A percentile compares a stretch with the other conserved stretches of the same genome.
phyloP scores from a whole-genome alignment of 345 rosid species.

The Lagerstroemia speciosa region DNA sequence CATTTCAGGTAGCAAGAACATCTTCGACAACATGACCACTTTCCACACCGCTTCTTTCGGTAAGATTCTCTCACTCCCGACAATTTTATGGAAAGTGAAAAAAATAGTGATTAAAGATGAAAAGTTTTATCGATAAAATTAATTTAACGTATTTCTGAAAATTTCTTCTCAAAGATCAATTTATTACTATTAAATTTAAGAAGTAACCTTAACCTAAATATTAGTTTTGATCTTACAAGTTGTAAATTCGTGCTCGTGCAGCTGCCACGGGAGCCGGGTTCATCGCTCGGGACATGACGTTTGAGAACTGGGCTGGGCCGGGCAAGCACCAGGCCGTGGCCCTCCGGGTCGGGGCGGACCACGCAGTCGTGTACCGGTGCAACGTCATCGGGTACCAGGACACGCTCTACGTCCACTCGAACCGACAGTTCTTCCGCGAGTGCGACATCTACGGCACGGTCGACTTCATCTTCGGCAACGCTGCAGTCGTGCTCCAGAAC shows the following conservation, averaged over 20 bases:
- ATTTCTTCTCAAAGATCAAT: no score
- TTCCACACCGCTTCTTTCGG: slow-evolving; percentile 96
- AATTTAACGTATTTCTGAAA: no score
- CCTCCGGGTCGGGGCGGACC: slow-evolving; percentile 88
- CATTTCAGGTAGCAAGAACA: slow-evolving; percentile 59
- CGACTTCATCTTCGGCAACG: slow-evolving; percentile 89
- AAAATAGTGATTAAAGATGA: no score
- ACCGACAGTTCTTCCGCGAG: slow-evolving; percentile 87
- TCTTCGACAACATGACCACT: slow-evolving; percentile 55
- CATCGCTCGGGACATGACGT: slow-evolving; percentile 87
- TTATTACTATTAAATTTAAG: no score
- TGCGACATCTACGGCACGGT: slow-evolving; percentile 86
- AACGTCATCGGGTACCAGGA: slow-evolving; percentile 80
- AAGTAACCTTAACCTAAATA: no score
- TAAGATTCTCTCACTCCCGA: slow-evolving; percentile 12
- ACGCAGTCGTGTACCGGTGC: slow-evolving; percentile 81
- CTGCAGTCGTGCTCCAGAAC: slow-evolving; percentile 84
- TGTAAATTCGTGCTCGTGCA: slow-evolving; percentile 1
- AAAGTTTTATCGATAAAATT: no score
- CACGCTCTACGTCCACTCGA: slow-evolving; percentile 87
- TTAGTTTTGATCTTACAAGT: neutral
- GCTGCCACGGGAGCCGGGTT: slow-evolving; percentile 95
- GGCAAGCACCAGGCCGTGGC: slow-evolving; percentile 96
- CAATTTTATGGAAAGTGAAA: no score
- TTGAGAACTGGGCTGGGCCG: slow-evolving; percentile 83